phyloP scores from a whole-genome alignment of 2,329 filamentous ascomycete species.

The Torrubiella hemipterigena region DNA sequence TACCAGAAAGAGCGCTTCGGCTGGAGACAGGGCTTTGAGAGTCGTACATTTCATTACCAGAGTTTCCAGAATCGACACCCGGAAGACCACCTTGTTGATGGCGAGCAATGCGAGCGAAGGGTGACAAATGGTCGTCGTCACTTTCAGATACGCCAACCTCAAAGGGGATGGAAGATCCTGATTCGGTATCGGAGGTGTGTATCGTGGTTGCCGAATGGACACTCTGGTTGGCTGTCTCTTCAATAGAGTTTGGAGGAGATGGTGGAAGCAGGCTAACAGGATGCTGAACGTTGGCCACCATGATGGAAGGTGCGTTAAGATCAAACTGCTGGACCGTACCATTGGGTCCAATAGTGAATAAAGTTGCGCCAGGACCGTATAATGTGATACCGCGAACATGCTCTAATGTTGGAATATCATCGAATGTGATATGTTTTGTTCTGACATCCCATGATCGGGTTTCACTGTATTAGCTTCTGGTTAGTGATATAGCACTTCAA shows the following conservation, averaged over 20 bases:
- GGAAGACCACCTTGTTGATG: conserved; percentile 52
- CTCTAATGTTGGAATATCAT: conserved; percentile 74
- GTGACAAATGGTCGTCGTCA: conserved; percentile 67
- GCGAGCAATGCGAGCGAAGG: conserved; percentile 61
- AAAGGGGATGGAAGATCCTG: conserved; percentile 38
- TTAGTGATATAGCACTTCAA: conserved; percentile 18
- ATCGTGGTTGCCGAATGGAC: conserved; percentile 33
- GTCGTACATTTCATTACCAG: conserved; percentile 50
- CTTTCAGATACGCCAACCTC: conserved; percentile 54
- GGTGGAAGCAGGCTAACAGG: conserved; percentile 66
- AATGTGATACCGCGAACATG: conserved; percentile 72
- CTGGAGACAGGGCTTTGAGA: conserved; percentile 56
- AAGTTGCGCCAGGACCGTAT: conserved; percentile 78
- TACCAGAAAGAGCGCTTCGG: conserved; percentile 47
- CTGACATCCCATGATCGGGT: conserved; percentile 94
- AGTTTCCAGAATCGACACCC: too few relatives aligned
- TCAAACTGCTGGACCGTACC: conserved; percentile 93
- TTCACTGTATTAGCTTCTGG: conserved; percentile 47
- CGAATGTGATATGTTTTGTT: conserved; percentile 92
- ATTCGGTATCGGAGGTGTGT: conserved; percentile 38
- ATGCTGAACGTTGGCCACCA: conserved; percentile 84
- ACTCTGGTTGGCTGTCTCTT: conserved; percentile 50
- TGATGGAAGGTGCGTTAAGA: conserved; percentile 65
- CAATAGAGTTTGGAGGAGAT: conserved; percentile 70
- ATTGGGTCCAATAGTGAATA: conserved; percentile 83